Evolutionary conservation across 169 alveolate genomes (phyloP), one percentile per base, ranked within the genome.

Genomic region (Cryptosporidium sp.): DNA sequence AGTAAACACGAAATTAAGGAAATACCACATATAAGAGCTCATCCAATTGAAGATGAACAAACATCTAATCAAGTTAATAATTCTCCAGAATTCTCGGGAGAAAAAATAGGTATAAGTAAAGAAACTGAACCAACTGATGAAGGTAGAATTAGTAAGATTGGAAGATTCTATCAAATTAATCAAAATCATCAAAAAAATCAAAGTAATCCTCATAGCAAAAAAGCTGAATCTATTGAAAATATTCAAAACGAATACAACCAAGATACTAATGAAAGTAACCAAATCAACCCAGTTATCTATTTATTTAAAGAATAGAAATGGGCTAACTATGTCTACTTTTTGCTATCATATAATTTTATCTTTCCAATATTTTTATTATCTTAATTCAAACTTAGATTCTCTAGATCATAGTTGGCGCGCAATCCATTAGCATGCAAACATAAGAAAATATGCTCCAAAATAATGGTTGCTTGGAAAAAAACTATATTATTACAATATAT

Each of bases 131-230:
- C 68, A 12, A 8, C 56, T 56, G 86, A 58, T 33, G 72, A 73
- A 35, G 86, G 86, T 33, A 73, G 86, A 29, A 73, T 73, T 31
- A 73, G 86, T 14, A 73, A 73, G 37, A 73, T 73, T 52, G 86
- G 86, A 16, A 26, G 51, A 3, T 65, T 37, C 31, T 65, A 65
- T n/a, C 26, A 65, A 33, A 33, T 65, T 12, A 33, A 65, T 65
- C 72, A 65, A 65, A 56, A 56, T 35, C 29, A 2, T 33, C 51
- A 65, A 7, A 56, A 21, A 5, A 56, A 56, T 56, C 67, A 16
- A 21, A 56, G 23, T 56, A 56, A 26, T 21, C 9, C 67, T 56
- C 35, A 23, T 8, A 26, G 16, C 12, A 26, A 8, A 16, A 26
- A 26, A 56, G 23, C 29, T 60, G 69, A 60, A 18, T 60, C 16